A percentile compares a stretch with the other conserved stretches of the same genome.
These are phyloP conservation scores for Monosporascus sp. DNA, from an alignment of 2,329 filamentous ascomycete genomes.

Conservation along the genomic window DNA sequence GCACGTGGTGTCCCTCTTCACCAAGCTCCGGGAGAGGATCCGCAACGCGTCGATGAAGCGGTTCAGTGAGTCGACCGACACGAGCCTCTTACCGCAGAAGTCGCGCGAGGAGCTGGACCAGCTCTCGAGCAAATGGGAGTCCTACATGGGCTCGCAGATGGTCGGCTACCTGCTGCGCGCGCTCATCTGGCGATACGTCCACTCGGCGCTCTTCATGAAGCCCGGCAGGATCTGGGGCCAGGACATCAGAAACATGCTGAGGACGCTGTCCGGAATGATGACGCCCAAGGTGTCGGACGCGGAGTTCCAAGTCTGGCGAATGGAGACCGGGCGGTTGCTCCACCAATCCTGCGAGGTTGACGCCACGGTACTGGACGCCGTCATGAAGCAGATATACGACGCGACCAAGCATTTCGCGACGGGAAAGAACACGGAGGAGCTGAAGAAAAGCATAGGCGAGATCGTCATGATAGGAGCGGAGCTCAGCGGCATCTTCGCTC, in stretches of 20 bases:
- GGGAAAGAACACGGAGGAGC: conserved; percentile 2
- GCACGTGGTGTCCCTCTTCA: conserved; percentile 14
- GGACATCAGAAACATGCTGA: conserved; percentile 11
- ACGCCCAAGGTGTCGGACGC: conserved; percentile 6
- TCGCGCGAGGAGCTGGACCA: conserved; percentile 14
- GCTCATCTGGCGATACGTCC: conserved; percentile 25
- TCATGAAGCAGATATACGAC: conserved; percentile 13
- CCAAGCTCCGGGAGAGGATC: conserved; percentile 16
- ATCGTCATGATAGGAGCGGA: conserved; percentile 18
- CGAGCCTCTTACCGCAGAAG: conserved; percentile 10
- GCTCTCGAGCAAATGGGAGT: conserved; percentile 22
- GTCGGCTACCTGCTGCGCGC: conserved; percentile 22
- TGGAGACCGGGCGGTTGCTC: conserved; percentile 17
- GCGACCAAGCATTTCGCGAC: conserved; percentile 13
- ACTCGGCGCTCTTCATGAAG: conserved; percentile 17
- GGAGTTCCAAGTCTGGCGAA: conserved; percentile 17
- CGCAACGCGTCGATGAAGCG: conserved; percentile 13
- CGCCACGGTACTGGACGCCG: conserved; percentile 7
- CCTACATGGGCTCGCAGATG: conserved; percentile 15
- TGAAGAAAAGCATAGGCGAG: conserved; percentile 9
- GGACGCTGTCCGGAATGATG: conserved; percentile 9
- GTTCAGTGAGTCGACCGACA: conserved; percentile 13
- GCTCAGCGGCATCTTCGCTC: conserved; percentile 14
- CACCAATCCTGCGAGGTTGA: conserved; percentile 14
- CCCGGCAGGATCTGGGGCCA: conserved; percentile 19